Conservation (phyloP, 2,329 filamentous ascomycete genomes). For the Fusarium nygamai region DNA sequence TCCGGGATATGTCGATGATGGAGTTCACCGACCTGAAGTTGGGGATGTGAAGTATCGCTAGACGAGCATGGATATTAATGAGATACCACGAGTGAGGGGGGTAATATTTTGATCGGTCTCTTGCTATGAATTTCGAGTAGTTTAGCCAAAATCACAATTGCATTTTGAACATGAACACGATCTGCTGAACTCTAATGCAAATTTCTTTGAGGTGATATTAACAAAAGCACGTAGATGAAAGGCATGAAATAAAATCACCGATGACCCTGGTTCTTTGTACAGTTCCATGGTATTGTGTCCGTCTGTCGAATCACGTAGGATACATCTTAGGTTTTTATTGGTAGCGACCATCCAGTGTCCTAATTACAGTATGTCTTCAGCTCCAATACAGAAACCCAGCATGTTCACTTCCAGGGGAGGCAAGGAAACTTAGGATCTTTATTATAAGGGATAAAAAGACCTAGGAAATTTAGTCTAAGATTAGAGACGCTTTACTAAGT, state of each 20-base stretch:
- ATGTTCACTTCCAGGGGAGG: not conserved
- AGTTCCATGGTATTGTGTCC: not conserved
- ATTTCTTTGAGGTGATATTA: too few relatives aligned
- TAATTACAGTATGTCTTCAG: not conserved
- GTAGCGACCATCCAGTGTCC: accelerated
- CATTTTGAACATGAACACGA: not conserved
- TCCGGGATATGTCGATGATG: slow-evolving; percentile 41
- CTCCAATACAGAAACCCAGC: not conserved
- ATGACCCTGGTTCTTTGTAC: accelerated
- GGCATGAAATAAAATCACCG: accelerated
- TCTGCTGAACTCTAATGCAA: accelerated
- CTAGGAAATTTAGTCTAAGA: accelerated
- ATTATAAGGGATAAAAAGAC: not conserved
- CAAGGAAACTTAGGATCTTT: not conserved
- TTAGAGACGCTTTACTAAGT: not conserved
- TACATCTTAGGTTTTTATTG: accelerated
- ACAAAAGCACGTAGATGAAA: not conserved
- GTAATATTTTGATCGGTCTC: not conserved
- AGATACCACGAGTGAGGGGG: slow-evolving; percentile 32
- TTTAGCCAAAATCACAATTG: not conserved
- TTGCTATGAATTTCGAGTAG: not conserved
- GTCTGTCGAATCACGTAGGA: accelerated
- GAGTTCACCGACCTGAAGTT: slow-evolving; percentile 34
- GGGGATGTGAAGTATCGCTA: slow-evolving; percentile 43
- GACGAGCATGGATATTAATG: not conserved